A percentile compares a stretch with the other conserved stretches of the same genome.
Evolutionary conservation across 352 stramenopile species (phyloP).

Genomic region (Phytophthora crassamura): DNA sequence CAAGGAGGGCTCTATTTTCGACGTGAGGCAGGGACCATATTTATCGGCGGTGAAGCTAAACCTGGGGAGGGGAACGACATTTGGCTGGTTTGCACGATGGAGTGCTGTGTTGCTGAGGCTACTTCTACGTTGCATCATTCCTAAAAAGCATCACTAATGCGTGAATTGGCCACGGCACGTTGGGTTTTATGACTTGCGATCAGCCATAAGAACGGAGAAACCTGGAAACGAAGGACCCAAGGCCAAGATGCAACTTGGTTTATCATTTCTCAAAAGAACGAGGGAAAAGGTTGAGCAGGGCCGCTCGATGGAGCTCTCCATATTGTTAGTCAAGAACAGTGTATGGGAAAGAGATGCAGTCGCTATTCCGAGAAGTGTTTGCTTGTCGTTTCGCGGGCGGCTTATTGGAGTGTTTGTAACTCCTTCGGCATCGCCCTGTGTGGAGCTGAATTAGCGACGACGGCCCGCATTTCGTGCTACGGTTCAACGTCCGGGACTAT

Average conservation of each 20-base stretch:
- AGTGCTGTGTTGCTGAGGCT: neutral
- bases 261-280: too few species aligned
- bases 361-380: conserved; percentile 23
- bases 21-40: neutral
- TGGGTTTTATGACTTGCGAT: too few species aligned
- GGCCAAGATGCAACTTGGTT: too few species aligned
- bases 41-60: neutral
- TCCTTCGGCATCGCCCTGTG: conserved; percentile 12
- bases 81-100: too few species aligned
- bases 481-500: conserved; percentile 25
- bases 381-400: conserved; percentile 13
- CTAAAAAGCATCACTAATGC: too few species aligned
- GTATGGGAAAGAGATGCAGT: neutral
- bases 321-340: conserved; percentile 9
- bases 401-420: conserved; percentile 22
- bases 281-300: too few species aligned
- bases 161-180: too few species aligned
- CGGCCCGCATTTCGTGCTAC: conserved; percentile 29
- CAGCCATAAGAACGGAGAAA: too few species aligned
- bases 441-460: conserved; percentile 22
- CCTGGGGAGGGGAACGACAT: neutral
- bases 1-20: conserved; percentile 21
- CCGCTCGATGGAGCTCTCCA: neutral
- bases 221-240: too few species aligned
- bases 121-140: too few species aligned